A percentile compares a stretch with the other conserved stretches of the same genome.
Conservation (phyloP, 257 asterid species). For the Agastache rugosa region DNA sequence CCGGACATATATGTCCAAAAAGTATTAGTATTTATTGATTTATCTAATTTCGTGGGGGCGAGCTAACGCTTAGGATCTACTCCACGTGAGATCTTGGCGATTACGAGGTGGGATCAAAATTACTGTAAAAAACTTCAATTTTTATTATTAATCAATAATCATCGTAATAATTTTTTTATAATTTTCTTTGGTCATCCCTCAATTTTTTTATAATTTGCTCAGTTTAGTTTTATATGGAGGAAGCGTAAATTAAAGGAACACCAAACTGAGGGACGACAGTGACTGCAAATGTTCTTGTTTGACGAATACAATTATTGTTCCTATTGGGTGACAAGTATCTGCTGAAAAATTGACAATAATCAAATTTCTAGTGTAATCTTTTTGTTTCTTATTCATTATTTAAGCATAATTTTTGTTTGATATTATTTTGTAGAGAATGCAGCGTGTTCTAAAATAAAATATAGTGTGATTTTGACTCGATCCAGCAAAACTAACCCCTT, state of each 20-base stretch:
- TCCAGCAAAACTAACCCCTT: background rate
- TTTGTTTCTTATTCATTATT: too few species aligned
- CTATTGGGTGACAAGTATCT: background rate
- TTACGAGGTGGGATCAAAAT: slow-evolving; percentile 28
- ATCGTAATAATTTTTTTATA: background rate
- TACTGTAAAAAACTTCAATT: background rate
- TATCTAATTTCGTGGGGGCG: slow-evolving; percentile 5
- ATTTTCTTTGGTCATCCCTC: too few species aligned
- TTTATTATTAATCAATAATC: too few species aligned
- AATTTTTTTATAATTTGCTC: background rate
- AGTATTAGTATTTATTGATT: too few species aligned
- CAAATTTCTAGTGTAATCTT: too few species aligned
- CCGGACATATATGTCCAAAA: too few species aligned
- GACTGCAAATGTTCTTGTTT: slow-evolving; percentile 15
- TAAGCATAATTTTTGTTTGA: too few species aligned
- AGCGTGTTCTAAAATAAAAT: too few species aligned
- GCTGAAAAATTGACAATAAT: background rate
- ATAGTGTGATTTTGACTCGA: too few species aligned
- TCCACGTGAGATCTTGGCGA: slow-evolving; percentile 38
- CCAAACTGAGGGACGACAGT: slow-evolving; percentile 16
- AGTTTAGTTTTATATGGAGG: background rate
- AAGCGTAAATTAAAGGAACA: slow-evolving; percentile 6
- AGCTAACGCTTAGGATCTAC: slow-evolving; percentile 46
- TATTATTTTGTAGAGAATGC: too few species aligned
- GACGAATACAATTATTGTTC: background rate